Evolutionary conservation across 306 rosid genomes (phyloP).

Genomic region (Hippophae rhamnoides): DNA sequence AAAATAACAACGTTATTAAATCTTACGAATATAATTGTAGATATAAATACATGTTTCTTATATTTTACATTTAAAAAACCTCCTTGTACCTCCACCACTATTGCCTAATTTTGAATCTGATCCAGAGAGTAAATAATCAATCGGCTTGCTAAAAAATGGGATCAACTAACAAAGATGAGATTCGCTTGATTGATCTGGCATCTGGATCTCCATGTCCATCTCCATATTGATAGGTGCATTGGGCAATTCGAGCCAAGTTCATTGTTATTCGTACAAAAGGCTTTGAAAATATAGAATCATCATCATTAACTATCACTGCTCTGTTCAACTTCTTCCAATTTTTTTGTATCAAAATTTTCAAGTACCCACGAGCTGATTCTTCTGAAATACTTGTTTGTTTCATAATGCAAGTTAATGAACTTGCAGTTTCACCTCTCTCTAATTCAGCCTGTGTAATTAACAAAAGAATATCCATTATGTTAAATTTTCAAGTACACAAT

Average conservation of each 20-base stretch:
- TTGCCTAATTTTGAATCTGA: too few species aligned
- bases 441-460: constrained; percentile 33
- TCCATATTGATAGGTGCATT: constrained; percentile 43
- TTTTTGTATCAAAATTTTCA: constrained; percentile 20
- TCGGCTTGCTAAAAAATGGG: constrained; percentile 16
- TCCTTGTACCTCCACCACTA: too few species aligned
- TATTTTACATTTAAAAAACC: too few species aligned
- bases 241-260: constrained; percentile 44
- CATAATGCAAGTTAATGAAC: constrained; percentile 33
- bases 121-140: too few species aligned
- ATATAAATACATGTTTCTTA: too few species aligned
- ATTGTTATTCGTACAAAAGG: constrained; percentile 22
- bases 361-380: constrained; percentile 10
- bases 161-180: constrained; percentile 29
- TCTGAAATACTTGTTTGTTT: constrained; percentile 20
- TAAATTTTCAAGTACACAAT: too few species aligned
- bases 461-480: too few species aligned
- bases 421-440: constrained; percentile 44
- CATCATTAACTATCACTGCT: constrained; percentile 4
- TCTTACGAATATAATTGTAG: too few species aligned
- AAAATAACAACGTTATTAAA: too few species aligned
- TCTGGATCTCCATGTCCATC: constrained; percentile 50
- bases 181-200: constrained; percentile 13
- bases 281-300: constrained; percentile 24
- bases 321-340: constrained; percentile 46